Percentiles rank a stretch among this genome's conserved stretches.
These are phyloP conservation scores for Gossypium mustelinum DNA, from an alignment of 345 rosid species.

Conservation along the genomic window DNA sequence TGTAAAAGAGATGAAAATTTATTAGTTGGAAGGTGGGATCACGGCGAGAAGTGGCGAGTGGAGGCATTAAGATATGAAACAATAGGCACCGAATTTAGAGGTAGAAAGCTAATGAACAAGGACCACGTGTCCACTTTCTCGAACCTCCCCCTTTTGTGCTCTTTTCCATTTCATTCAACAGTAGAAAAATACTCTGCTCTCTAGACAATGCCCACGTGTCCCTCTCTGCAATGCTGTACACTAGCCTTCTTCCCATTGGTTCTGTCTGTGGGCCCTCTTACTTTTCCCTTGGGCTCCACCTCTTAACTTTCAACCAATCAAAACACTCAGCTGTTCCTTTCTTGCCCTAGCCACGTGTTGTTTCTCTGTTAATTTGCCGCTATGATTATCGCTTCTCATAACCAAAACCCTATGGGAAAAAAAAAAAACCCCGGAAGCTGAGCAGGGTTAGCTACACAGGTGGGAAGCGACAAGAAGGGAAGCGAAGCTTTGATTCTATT, in stretches of 20 bases:
- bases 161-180: constrained; percentile 1
- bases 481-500: not conserved
- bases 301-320: constrained; percentile 25
- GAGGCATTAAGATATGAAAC: not conserved
- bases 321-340: not conserved
- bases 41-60: constrained; percentile 5
- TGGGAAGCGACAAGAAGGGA: not conserved
- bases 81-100: not conserved
- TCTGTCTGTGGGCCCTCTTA: not conserved
- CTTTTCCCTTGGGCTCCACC: constrained; percentile 20
- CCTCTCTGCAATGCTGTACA: constrained; percentile 15
- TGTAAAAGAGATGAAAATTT: not conserved
- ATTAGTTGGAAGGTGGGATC: not conserved
- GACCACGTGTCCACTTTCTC: constrained; percentile 35
- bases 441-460: too few relatives aligned
- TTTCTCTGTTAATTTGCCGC: constrained; percentile 20
- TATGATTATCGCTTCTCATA: constrained; percentile 12
- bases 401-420: not conserved
- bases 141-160: constrained; percentile 20
- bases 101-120: constrained; percentile 1
- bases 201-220: constrained; percentile 26
- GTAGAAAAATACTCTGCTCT: not conserved
- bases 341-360: constrained; percentile 53
- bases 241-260: not conserved
- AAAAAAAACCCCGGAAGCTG: not conserved